These are phyloP conservation scores for Beauveria asiatica DNA, from an alignment of 2,329 filamentous ascomycete genomes.

Conservation along the genomic window DNA sequence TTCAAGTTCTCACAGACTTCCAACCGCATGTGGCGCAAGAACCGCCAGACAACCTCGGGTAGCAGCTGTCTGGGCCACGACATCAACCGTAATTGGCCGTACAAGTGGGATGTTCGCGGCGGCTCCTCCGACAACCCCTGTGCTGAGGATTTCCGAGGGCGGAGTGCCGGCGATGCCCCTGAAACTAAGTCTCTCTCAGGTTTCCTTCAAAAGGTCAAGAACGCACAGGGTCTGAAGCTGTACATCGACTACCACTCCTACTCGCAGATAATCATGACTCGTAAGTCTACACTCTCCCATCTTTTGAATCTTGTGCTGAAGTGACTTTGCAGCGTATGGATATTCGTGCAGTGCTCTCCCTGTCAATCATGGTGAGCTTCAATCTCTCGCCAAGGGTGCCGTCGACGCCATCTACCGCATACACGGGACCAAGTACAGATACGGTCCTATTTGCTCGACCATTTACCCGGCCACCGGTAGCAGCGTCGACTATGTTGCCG, in stretches of 20 bases:
- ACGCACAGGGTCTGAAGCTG: conserved; percentile 42
- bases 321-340: conserved; percentile 45
- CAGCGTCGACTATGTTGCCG: conserved; percentile 37
- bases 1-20: conserved; percentile 50
- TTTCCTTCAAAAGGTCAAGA: conserved; percentile 25
- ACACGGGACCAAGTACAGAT: conserved; percentile 30
- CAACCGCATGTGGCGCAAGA: conserved; percentile 55
- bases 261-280: conserved; percentile 51
- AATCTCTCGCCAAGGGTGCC: conserved; percentile 38
- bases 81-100: conserved; percentile 53
- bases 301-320: conserved; percentile 37
- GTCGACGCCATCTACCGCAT: conserved; percentile 41
- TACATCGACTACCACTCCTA: conserved; percentile 61
- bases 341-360: conserved; percentile 44
- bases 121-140: conserved; percentile 46
- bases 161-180: conserved; percentile 35
- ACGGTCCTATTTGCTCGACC: conserved; percentile 49
- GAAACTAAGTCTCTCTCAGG: conserved; percentile 41
- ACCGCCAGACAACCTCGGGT: conserved; percentile 34
- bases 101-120: conserved; percentile 41
- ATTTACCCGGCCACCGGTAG: conserved; percentile 49
- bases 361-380: conserved; percentile 38
- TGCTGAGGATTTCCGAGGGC: conserved; percentile 39
- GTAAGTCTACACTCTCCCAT: conserved; percentile 32
- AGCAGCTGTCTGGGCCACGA: conserved; percentile 43